These are phyloP conservation scores for Xylaria sp. DNA, from an alignment of 2,329 filamentous ascomycete species.

Conservation along the genomic window DNA sequence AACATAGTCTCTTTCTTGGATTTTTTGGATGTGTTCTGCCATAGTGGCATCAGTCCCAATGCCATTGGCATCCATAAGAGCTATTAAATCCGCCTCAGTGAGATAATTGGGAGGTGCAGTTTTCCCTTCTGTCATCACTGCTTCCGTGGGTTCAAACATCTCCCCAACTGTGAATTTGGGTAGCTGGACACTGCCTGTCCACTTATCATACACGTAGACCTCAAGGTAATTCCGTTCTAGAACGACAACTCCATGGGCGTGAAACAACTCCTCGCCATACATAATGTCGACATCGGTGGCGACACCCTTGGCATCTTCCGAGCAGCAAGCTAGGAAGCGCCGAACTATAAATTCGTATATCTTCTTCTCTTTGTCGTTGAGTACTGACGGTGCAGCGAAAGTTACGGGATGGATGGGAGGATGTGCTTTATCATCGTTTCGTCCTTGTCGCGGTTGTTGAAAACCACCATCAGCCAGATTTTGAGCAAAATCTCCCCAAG, in stretches of 20 bases:
- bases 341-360: conserved; percentile 94
- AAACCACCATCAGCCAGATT: conserved; percentile 80
- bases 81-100: conserved; percentile 94
- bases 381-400: conserved; percentile 75
- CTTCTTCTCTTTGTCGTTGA: conserved; percentile 73
- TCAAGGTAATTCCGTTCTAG: conserved; percentile 92
- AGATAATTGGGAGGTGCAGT: conserved; percentile 86
- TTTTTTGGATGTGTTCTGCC: conserved; percentile 97
- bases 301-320: conserved; percentile 89
- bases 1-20: conserved; percentile 90
- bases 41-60: conserved; percentile 99
- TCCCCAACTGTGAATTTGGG: conserved; percentile 84
- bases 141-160: conserved; percentile 86
- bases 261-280: conserved; percentile 86
- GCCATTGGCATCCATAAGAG: conserved; percentile 97
- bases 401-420: conserved; percentile 96
- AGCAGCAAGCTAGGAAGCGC: conserved; percentile 94
- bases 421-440: conserved; percentile 95
- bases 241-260: conserved; percentile 84
- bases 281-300: conserved; percentile 85
- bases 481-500: conserved; percentile 86
- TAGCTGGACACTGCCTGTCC: conserved; percentile 86
- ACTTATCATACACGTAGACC: conserved; percentile 95
- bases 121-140: conserved; percentile 89
- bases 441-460: conserved; percentile 81